Evolutionary conservation across 2,329 filamentous ascomycete species (phyloP), one percentile per base, ranked within the genome.

Genomic region (Didymella keratinophila): DNA sequence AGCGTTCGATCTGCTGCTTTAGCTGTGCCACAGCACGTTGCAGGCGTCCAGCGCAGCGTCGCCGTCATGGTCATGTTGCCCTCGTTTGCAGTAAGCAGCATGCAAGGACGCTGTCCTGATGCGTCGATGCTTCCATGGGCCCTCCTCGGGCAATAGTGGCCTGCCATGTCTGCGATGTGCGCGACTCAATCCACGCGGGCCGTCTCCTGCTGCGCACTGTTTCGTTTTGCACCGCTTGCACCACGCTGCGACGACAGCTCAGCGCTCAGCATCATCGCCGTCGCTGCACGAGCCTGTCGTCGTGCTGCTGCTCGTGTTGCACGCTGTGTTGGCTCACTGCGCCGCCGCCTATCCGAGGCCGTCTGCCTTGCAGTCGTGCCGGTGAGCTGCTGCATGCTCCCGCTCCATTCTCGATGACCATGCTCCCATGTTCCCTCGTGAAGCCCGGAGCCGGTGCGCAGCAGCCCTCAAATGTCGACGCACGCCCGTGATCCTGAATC

Each of bases 401-500:
- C 54, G 39, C 47, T 20, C 48, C 28, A 20, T 30, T 49, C 37
- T 49, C 36, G 18, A 47, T 41, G 9, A 47, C 23, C 55, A 58
- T 44, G 43, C 55, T 37, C 23, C 47, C 55, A 52, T 44, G 43
- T 28, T 43, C 23, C 47, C 48, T 25, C 47, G 53, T 39, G 42
- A 56, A 36, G 10, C 28, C 39, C 37, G 34, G 50, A 36, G 10
- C 28, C 28, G 21, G 27, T 30, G 54, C 48, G 46, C 48, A 52
- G 36, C 52, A 43, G 14, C 34, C 49, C 39, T 39, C 52, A 52
- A 46, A 47, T 28, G 20, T 56, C 34, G 28, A 53, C 52, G 58
- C 55, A 63, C 53, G 60, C 65, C 55, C 64, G 60, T 68, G 12
- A 63, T 63, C 71, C 60, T 68, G 60, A 68, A 50, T 61, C 52